These are phyloP conservation scores for Phylloboletellus chloephorus DNA, from an alignment of 1,284 basidiomycete species.

Conservation along the genomic window DNA sequence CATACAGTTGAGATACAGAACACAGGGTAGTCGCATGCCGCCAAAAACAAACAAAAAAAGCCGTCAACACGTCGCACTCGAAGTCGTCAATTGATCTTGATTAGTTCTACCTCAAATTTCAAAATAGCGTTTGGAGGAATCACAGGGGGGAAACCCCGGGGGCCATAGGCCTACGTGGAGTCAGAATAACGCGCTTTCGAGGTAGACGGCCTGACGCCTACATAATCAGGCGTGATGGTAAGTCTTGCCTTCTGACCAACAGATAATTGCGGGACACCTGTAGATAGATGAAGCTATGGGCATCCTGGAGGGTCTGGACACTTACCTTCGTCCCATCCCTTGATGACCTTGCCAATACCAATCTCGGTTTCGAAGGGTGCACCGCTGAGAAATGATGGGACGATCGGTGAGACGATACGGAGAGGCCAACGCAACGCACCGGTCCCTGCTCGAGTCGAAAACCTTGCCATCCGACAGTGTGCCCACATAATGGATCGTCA, in stretches of 20 bases:
- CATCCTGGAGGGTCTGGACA: conserved; percentile 9
- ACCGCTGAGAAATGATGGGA: conserved; percentile 35
- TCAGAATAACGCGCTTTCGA: conserved; percentile 5
- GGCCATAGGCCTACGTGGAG: conserved; percentile 55
- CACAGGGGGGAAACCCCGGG: conserved; percentile 71
- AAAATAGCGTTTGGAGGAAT: conserved; percentile 77
- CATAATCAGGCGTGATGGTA: conserved; percentile 63
- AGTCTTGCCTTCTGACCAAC: conserved; percentile 73
- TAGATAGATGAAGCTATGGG: conserved; percentile 10
- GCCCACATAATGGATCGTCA: conserved; percentile 71
- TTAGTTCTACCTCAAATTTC: conserved; percentile 76
- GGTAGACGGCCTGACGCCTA: conserved; percentile 35
- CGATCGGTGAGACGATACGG: conserved; percentile 7
- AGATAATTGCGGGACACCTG: conserved; percentile 73
- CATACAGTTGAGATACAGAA: conserved; percentile 20
- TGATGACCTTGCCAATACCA: conserved; percentile 78
- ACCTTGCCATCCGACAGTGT: conserved; percentile 53
- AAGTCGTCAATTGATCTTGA: conserved; percentile 55
- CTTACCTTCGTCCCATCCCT: conserved; percentile 88
- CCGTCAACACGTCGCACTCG: conserved; percentile 16
- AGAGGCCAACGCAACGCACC: conserved; percentile 37
- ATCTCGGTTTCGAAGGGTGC: conserved; percentile 70
- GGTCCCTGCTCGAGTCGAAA: conserved; percentile 73
- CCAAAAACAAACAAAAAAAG: conserved; percentile 11
- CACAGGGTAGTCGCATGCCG: conserved; percentile 19